These are phyloP conservation scores for Pyrus hybrid DNA, from an alignment of 331 rosid genomes.

Conservation along the genomic window DNA sequence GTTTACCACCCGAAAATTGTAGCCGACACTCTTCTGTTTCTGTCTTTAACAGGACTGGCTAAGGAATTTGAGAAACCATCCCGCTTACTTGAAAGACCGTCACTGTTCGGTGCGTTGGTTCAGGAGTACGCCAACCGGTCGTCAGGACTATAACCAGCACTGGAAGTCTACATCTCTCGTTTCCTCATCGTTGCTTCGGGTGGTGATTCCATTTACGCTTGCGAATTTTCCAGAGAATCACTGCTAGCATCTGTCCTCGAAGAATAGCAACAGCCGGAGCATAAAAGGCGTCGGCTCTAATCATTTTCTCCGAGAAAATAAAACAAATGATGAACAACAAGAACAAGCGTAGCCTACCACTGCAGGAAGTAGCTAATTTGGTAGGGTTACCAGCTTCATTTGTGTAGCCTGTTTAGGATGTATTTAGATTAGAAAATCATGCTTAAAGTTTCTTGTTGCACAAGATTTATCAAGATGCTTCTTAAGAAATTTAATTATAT, in stretches of 20 bases:
- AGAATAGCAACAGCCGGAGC: background rate
- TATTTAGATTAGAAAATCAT: background rate
- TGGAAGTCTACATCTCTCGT: too few species aligned
- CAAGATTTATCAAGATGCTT: background rate
- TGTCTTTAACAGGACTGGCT: constrained; percentile 42
- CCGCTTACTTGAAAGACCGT: constrained; percentile 58
- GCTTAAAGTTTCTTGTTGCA: background rate
- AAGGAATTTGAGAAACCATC: constrained; percentile 78
- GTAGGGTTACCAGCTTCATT: background rate
- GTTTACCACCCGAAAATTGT: background rate
- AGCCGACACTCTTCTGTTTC: background rate
- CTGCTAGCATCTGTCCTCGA: background rate
- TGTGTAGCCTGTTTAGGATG: background rate
- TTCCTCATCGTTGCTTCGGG: background rate
- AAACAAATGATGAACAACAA: too few species aligned
- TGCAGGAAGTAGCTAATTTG: background rate
- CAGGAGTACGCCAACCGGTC: constrained; percentile 91
- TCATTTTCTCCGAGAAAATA: too few species aligned
- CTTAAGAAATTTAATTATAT: background rate
- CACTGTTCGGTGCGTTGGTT: constrained; percentile 72
- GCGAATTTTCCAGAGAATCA: background rate
- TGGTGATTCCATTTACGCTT: background rate
- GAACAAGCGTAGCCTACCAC: background rate
- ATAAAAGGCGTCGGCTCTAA: background rate
- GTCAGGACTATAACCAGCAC: constrained; percentile 26